Evolutionary conservation across 106 monocot species (phyloP), one percentile per base, ranked within the genome.

Genomic region (Dioscorea alata): DNA sequence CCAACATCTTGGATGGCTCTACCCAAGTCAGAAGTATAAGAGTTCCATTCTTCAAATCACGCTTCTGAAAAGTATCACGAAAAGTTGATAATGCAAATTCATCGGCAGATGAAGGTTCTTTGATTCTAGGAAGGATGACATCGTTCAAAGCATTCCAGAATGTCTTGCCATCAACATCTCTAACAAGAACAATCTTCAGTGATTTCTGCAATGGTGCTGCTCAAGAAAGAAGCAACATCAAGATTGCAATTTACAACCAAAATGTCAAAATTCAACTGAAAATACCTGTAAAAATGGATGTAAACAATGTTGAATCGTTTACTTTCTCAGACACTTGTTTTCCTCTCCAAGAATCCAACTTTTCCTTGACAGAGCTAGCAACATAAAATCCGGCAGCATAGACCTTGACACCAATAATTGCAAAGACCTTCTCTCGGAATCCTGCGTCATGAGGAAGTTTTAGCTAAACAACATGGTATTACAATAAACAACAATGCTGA

Each of bases 111-210:
- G 76, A 80, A 8, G 80, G 78, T 35, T 75, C 73, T 74, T 82
- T 73, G 12, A 92, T 78, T 73, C 88, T 88, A 8, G 85, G 80
- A 48, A 85, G 72, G 56, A 92, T 83, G 35, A 82, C 84, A 72
- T 92, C 91, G 78, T 88, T 73, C 62, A 92, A 78, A 13, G 91
- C 91, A 75, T 83, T 80, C 91, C 88, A 88, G 60, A 92, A 92
- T n/a, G 88, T 92, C 59, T 85, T 71, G 4, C 88, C 91, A 80
- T 88, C 88, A 33, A 92, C 82, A 76, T 88, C 82, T 82, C 91
- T 74, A 12, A 92, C 82, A 18, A 88, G 78, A 64, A 71, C 76
- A 69, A 92, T 88, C 57, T 71, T 75, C 17, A 92, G 69, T 56
- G 85, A 88, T 69, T 92, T 92, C 78, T 76, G 78, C 21, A 53